Base-by-base conservation (phyloP, 1,284 basidiomycete genomes). In the Inonotus obliquus region DNA sequence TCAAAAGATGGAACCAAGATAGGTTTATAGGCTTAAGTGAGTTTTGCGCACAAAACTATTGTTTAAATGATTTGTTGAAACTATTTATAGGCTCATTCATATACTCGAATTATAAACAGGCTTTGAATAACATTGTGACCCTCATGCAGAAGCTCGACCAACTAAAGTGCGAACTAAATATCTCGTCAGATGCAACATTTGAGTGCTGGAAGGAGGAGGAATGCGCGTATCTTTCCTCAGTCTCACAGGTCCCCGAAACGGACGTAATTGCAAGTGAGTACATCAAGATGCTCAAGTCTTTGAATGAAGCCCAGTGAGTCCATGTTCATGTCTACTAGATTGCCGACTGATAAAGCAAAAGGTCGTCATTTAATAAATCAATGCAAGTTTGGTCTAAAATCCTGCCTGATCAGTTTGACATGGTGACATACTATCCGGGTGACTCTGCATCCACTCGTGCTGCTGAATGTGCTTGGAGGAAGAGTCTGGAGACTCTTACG, bases 1-100 rank as follows among this genome's bases (percentile, higher is more conserved):
- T 71, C 57, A 37, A 53, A 9, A 67, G 68, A 11, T 72, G 70
- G 71, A 72, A 76, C 51, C 52, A 65, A 11, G 72, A 75, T 56
- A 69, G 69, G 54, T 70, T 72, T 45, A 25, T 29, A n/a, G n/a
- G n/a, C n/a, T n/a, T n/a, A n/a, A n/a, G n/a, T 0, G 69, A 69
- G 27, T 56, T 71, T n/a, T 67, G 71, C 71, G 14, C 7, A n/a
- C 23, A 44, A 6, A 57, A 37, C 25, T 23, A 47, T 21, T 35
- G 23, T 48, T 47, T 13, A n/a, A 11, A 41, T 21, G 25, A 3
- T 47, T 29, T 9, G 27, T 17, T 41, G 6, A 25, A 39, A 17
- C 39, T 45, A 44, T 13, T 37, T 39, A 41, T 32, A 61, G 59
- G 19, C 17, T 25, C 29, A 32, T 61, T 61, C 27, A 17, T 61